These are phyloP conservation scores for Bisporella sp. DNA, from an alignment of 2,329 filamentous ascomycete species.

Conservation along the genomic window DNA sequence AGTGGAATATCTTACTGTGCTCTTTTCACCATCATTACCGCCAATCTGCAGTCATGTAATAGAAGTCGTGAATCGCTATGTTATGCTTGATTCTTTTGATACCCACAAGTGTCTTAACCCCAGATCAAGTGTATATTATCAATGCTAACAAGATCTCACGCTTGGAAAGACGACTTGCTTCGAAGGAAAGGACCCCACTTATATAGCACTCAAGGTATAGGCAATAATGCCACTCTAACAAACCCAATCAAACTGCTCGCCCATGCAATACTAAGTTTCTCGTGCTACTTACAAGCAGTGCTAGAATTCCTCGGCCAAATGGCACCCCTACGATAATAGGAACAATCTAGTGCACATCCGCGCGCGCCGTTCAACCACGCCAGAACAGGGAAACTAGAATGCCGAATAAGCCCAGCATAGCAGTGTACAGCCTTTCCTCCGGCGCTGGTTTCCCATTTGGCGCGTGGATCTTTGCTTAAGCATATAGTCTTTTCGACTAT, in stretches of 20 bases:
- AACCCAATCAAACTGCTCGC: constrained; percentile 33
- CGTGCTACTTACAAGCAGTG: constrained; percentile 40
- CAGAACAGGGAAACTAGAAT: constrained; percentile 48
- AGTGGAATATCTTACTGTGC: too few species aligned
- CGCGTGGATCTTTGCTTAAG: constrained; percentile 3
- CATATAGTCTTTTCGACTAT: constrained; percentile 38
- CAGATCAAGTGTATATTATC: too few species aligned
- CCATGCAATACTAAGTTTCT: constrained; percentile 30
- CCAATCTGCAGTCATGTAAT: too few species aligned
- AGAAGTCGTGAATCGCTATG: too few species aligned
- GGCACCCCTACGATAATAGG: constrained; percentile 44
- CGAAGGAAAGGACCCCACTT: constrained; percentile 32
- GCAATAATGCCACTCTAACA: constrained; percentile 39
- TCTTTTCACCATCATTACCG: too few species aligned
- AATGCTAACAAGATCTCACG: too few species aligned
- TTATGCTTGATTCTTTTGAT: too few species aligned
- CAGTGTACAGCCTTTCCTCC: constrained; percentile 50
- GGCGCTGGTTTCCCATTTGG: constrained; percentile 31
- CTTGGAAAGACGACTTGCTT: too few species aligned
- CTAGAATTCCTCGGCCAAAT: constrained; percentile 54
- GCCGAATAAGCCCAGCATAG: constrained; percentile 51
- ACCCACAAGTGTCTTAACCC: too few species aligned
- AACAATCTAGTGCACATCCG: constrained; percentile 41
- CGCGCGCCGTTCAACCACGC: constrained; percentile 50
- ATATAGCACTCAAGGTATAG: constrained; percentile 47